Percentiles rank a stretch among this genome's conserved stretches.
Evolutionary conservation across 78 protist species (phyloP).

Genomic region (Dictyostelium intermedium): DNA sequence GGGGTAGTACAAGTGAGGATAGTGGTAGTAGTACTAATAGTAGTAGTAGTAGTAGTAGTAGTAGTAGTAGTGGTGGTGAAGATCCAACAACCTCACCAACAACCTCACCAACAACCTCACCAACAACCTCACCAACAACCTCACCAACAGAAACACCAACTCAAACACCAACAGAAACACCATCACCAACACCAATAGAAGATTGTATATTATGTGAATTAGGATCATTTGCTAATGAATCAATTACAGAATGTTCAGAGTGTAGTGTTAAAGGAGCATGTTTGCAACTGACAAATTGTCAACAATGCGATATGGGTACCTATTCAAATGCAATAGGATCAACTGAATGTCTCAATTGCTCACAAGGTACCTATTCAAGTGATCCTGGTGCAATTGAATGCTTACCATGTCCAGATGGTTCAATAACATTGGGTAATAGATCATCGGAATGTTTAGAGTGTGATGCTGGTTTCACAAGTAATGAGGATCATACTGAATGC

Average conservation of each 20-base stretch:
- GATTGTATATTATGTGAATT: background rate
- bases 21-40: background rate
- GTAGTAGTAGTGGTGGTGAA: background rate
- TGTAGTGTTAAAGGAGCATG: background rate
- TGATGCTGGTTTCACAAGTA: background rate
- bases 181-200: background rate
- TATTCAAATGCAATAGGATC: background rate
- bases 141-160: background rate
- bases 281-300: background rate
- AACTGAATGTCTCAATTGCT: conserved; percentile 7
- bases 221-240: background rate
- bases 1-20: background rate
- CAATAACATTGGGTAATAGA: background rate
- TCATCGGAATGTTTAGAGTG: conserved; percentile 8
- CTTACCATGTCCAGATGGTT: conserved; percentile 8
- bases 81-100: conserved; percentile 44
- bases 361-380: conserved; percentile 11
- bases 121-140: background rate
- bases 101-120: background rate
- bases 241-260: background rate
- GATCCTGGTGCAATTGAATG: background rate
- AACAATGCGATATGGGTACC: background rate
- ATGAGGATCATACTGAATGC: conserved; percentile 7
- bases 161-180: background rate
- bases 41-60: background rate